phyloP scores from a whole-genome alignment of 768 basidiomycete genomes.

The Hortiboletus flavorubellus region DNA sequence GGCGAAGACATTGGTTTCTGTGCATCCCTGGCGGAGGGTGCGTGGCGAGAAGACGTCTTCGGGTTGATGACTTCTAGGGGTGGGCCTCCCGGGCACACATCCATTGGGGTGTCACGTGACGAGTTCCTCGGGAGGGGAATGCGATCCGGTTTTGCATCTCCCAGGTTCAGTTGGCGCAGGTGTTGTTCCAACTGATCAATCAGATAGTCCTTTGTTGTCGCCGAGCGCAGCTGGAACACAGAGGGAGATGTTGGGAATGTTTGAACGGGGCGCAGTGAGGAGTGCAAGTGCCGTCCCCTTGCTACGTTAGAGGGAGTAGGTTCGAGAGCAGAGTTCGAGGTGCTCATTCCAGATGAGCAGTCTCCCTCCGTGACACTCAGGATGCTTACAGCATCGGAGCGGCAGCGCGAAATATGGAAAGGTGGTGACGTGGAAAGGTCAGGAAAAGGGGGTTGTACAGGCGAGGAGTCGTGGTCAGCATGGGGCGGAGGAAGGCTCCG shows the following conservation, averaged over 20 bases:
- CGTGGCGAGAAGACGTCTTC: not conserved
- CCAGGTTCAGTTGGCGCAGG: conserved; percentile 18
- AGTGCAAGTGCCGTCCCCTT: not conserved
- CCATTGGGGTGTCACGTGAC: conserved; percentile 6
- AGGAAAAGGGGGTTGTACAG: not conserved
- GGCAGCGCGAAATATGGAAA: not conserved
- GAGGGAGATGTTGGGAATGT: conserved; percentile 18
- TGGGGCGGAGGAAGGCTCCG: not conserved
- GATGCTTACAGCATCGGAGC: conserved; percentile 5
- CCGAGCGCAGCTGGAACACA: conserved; percentile 20
- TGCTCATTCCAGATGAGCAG: conserved; percentile 15
- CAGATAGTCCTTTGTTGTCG: conserved; percentile 14
- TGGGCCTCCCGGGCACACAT: not conserved
- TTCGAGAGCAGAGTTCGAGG: not conserved
- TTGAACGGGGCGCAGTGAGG: not conserved
- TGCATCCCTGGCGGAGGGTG: not conserved
- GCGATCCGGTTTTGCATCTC: conserved; percentile 9
- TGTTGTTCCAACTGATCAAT: conserved; percentile 20
- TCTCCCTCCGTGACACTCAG: conserved; percentile 7
- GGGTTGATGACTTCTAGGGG: not conserved
- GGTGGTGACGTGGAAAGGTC: not conserved
- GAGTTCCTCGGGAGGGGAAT: not conserved
- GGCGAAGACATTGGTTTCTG: not conserved
- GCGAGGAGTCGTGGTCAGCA: conserved; percentile 8
- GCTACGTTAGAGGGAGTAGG: not conserved